phyloP scores from a whole-genome alignment of 306 rosid genomes.

The Gastrolobium bilobum region DNA sequence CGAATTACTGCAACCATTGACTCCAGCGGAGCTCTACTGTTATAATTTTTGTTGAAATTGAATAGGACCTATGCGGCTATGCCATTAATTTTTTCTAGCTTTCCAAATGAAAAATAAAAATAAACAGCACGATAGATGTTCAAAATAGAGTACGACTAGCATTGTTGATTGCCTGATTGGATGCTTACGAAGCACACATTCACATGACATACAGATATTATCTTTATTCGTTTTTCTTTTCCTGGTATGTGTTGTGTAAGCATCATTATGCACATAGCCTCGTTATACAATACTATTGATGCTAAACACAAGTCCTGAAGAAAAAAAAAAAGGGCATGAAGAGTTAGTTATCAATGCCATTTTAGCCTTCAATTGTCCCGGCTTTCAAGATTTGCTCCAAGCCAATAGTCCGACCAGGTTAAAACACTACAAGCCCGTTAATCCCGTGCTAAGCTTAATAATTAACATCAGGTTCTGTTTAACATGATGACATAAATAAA shows the following conservation, averaged over 20 bases:
- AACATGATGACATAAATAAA: neutral
- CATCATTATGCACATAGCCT: too few species aligned
- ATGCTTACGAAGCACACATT: too few species aligned
- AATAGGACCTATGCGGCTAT: neutral
- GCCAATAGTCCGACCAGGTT: neutral
- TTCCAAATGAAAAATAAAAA: too few species aligned
- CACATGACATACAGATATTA: too few species aligned
- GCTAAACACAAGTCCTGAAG: too few species aligned
- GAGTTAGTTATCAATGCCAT: neutral
- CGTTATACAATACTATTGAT: neutral
- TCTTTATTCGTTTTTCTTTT: neutral
- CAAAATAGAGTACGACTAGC: neutral
- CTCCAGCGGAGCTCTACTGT: neutral
- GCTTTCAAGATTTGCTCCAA: neutral
- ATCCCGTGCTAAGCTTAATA: neutral
- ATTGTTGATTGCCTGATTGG: neutral
- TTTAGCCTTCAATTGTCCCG: neutral
- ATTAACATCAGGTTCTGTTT: neutral
- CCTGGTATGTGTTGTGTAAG: neutral
- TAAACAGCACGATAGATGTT: neutral
- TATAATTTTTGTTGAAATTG: neutral
- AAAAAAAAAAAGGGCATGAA: too few species aligned
- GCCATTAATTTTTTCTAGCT: neutral
- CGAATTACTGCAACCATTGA: conserved; percentile 22
- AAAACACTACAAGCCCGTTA: neutral